phyloP scores from a whole-genome alignment of 169 alveolate species.

The Eimeria maxima region DNA sequence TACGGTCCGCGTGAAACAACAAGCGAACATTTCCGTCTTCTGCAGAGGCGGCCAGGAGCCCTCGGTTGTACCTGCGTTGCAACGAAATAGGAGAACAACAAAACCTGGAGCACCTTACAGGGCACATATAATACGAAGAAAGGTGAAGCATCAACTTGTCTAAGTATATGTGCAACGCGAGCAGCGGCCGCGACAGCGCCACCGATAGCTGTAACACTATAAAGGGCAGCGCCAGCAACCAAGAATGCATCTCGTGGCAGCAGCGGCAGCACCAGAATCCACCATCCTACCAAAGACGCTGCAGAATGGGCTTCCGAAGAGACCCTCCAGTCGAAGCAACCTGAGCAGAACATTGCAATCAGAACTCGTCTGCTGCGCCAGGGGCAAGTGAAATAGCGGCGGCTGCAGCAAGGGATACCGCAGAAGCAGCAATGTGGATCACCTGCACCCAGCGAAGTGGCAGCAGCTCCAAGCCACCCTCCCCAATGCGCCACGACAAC shows the following conservation, averaged over 20 bases:
- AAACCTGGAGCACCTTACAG: not conserved
- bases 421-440: not conserved
- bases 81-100: not conserved
- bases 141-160: not conserved
- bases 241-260: not conserved
- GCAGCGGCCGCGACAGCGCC: not conserved
- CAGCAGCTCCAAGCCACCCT: not conserved
- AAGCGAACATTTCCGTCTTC: slow-evolving; percentile 37
- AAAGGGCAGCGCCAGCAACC: not conserved
- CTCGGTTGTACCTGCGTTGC: slow-evolving; percentile 35
- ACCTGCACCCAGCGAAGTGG: slow-evolving; percentile 37
- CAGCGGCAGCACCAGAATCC: slow-evolving; percentile 26
- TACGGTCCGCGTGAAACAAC: not conserved
- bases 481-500: not conserved
- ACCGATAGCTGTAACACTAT: not conserved
- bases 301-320: slow-evolving; percentile 24
- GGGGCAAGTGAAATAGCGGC: not conserved
- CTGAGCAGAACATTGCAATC: not conserved
- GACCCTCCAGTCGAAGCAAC: not conserved
- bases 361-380: not conserved
- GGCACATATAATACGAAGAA: not conserved
- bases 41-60: slow-evolving; percentile 68
- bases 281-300: slow-evolving; percentile 5
- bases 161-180: not conserved
- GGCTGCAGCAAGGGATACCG: not conserved